phyloP scores from a whole-genome alignment of 768 basidiomycete genomes.

The Rhodotorula paludigena region DNA sequence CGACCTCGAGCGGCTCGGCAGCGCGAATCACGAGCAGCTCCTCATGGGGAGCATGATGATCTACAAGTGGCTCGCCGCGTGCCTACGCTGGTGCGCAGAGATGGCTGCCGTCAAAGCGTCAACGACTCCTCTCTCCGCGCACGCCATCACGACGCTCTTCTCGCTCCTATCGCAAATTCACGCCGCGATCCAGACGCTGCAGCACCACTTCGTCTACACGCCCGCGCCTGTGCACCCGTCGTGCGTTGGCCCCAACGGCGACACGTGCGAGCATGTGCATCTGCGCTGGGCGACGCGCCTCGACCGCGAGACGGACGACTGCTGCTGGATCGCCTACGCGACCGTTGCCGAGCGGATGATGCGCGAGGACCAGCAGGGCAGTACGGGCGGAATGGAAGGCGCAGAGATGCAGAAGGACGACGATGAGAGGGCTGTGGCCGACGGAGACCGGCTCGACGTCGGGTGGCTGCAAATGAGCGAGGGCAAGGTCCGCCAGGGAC shows the following conservation, averaged over 20 bases:
- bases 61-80: slow-evolving; percentile 8
- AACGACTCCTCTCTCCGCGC: not conserved
- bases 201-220: not conserved
- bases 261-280: slow-evolving; percentile 3
- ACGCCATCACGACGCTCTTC: not conserved
- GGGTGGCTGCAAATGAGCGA: slow-evolving; percentile 8
- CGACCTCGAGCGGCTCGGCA: slow-evolving; percentile 4
- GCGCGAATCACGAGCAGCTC: not conserved
- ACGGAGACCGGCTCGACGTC: not conserved
- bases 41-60: not conserved
- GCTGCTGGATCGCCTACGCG: not conserved
- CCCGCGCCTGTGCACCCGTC: not conserved
- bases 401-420: not conserved
- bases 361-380: not conserved
- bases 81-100: slow-evolving; percentile 2
- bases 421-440: no score
- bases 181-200: not conserved
- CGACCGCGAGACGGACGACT: slow-evolving; percentile 15
- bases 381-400: not conserved
- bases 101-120: not conserved
- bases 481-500: slow-evolving; percentile 2
- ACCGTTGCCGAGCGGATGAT: slow-evolving; percentile 6
- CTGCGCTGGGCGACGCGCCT: not conserved
- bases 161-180: not conserved
- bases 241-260: not conserved